Evolutionary conservation across 1,139 yeast species (phyloP).

Genomic region (Taphrina confusa): DNA sequence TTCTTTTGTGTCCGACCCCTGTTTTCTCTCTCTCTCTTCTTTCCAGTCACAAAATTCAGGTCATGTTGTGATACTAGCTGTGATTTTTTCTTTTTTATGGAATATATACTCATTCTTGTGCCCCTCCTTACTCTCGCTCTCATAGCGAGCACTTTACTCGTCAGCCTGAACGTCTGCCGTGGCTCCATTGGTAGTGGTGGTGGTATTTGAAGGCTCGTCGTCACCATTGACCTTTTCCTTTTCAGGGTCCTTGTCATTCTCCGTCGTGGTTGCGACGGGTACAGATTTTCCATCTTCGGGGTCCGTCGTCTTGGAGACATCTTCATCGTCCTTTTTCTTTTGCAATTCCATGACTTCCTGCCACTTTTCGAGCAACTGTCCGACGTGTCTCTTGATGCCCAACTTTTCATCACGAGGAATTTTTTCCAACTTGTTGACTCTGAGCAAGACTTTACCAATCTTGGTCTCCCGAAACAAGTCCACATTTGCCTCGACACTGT

Average conservation of each 20-base stretch:
- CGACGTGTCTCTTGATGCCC: slow-evolving; percentile 30
- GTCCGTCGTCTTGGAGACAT: not conserved
- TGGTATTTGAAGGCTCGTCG: not conserved
- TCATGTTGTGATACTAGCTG: too few relatives aligned
- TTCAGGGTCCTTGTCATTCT: not conserved
- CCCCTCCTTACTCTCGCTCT: too few relatives aligned
- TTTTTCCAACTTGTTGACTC: slow-evolving; percentile 26
- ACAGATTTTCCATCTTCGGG: not conserved
- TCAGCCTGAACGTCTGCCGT: too few relatives aligned
- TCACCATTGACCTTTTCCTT: not conserved
- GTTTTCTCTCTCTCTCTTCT: too few relatives aligned
- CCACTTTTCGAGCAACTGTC: slow-evolving; percentile 31
- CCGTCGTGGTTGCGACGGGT: not conserved
- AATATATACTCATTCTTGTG: too few relatives aligned
- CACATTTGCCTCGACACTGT: slow-evolving; percentile 12
- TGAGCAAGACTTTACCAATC: slow-evolving; percentile 35
- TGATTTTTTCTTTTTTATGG: too few relatives aligned
- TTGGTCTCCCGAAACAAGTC: slow-evolving; percentile 34
- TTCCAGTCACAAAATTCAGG: too few relatives aligned
- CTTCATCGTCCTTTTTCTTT: slow-evolving; percentile 27
- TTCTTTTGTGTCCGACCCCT: too few relatives aligned
- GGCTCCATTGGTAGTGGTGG: not conserved
- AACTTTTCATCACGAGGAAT: slow-evolving; percentile 33
- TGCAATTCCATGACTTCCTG: slow-evolving; percentile 21
- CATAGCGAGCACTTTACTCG: too few relatives aligned